Percentiles rank a stretch among this genome's conserved stretches.
Evolutionary conservation across 768 basidiomycete species (phyloP).

Genomic region (Tephrocybe sp.): DNA sequence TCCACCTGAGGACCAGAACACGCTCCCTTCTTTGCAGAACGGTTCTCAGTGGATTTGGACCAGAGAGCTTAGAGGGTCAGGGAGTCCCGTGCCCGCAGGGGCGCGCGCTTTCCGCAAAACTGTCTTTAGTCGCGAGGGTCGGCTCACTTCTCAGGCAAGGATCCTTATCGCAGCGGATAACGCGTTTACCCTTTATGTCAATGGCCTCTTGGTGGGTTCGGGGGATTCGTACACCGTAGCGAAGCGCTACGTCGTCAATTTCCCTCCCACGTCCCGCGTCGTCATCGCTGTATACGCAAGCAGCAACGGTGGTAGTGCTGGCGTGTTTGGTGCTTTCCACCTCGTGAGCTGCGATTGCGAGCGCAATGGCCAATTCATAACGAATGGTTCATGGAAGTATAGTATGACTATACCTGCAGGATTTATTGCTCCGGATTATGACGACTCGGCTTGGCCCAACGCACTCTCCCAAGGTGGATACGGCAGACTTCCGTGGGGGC

Average conservation of each 20-base stretch:
- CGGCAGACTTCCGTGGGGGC: slow-evolving; percentile 23
- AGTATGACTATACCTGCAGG: slow-evolving; percentile 14
- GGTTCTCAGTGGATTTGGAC: slow-evolving; percentile 34
- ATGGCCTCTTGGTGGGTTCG: slow-evolving; percentile 25
- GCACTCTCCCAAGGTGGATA: slow-evolving; percentile 21
- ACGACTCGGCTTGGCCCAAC: slow-evolving; percentile 22
- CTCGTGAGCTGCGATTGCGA: slow-evolving; percentile 19
- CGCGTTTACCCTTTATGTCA: slow-evolving; percentile 26
- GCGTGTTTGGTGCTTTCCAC: slow-evolving; percentile 19
- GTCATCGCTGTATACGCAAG: slow-evolving; percentile 19
- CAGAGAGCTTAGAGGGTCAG: slow-evolving; percentile 21
- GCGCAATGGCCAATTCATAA: slow-evolving; percentile 12
- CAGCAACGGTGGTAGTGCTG: slow-evolving; percentile 18
- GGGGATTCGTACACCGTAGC: slow-evolving; percentile 14
- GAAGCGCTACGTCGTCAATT: slow-evolving; percentile 18
- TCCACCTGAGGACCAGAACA: slow-evolving; percentile 17
- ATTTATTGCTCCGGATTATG: slow-evolving; percentile 12
- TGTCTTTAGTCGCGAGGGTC: slow-evolving; percentile 20
- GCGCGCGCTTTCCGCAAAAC: slow-evolving; percentile 28
- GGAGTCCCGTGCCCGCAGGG: slow-evolving; percentile 20
- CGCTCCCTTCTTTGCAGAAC: slow-evolving; percentile 21
- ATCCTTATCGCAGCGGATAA: slow-evolving; percentile 26
- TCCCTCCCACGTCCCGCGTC: slow-evolving; percentile 14
- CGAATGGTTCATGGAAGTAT: slow-evolving; percentile 25
- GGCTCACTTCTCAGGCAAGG: slow-evolving; percentile 20